phyloP scores from a whole-genome alignment of 2,329 filamentous ascomycete species.

The Aspergillus cejpii region DNA sequence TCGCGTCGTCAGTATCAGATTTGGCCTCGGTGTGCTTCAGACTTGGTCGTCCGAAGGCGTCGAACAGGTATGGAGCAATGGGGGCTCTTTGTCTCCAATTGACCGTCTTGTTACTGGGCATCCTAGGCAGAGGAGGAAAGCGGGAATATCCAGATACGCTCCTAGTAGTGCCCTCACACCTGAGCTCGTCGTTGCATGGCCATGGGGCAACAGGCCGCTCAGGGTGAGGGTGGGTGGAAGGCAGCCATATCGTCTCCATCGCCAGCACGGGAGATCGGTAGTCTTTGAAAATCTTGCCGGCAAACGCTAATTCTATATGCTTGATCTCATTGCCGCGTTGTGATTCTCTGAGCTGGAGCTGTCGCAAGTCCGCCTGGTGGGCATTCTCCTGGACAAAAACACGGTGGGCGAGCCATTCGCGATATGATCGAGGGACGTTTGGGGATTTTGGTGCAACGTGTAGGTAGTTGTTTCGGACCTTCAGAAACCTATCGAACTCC shows the following conservation, averaged over 20 bases:
- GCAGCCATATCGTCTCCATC: slow-evolving; percentile 25
- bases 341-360: slow-evolving; percentile 6
- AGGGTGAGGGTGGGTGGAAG: slow-evolving; percentile 3
- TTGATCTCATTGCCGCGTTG: slow-evolving; percentile 1
- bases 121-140: slow-evolving; percentile 28
- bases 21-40: slow-evolving; percentile 2
- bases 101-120: slow-evolving; percentile 27
- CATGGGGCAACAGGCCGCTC: slow-evolving; percentile 21
- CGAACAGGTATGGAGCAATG: slow-evolving; percentile 18
- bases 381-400: slow-evolving; percentile 12
- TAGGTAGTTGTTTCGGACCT: slow-evolving; percentile 17
- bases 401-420: slow-evolving; percentile 21
- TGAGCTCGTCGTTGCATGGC: slow-evolving; percentile 28
- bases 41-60: slow-evolving; percentile 16
- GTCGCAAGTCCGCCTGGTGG: slow-evolving; percentile 6
- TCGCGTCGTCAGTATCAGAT: slow-evolving; percentile 9
- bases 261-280: slow-evolving; percentile 22
- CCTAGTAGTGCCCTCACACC: slow-evolving; percentile 28
- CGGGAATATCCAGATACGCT: slow-evolving; percentile 25
- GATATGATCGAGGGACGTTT: slow-evolving; percentile 20
- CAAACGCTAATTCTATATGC: slow-evolving; percentile 12
- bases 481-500: slow-evolving; percentile 23
- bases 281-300: slow-evolving; percentile 20
- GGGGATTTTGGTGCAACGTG: slow-evolving; percentile 23
- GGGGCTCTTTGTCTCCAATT: slow-evolving; percentile 27